phyloP scores from a whole-genome alignment of 164 flowering plant genomes.

The Liquidambar formosana region DNA sequence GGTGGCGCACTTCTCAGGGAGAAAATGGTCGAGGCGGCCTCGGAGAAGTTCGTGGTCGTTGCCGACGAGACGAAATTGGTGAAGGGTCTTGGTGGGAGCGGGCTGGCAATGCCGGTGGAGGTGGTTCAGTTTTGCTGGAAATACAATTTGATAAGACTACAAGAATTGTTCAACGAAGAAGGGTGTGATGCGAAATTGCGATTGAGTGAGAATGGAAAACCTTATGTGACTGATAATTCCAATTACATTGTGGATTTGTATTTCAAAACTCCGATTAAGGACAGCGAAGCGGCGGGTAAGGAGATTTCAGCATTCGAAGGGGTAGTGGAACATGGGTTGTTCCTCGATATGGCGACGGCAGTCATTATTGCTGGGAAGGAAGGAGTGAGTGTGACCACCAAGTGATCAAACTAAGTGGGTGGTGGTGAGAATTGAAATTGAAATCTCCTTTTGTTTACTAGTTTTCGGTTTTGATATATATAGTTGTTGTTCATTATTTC shows the following conservation, averaged over 20 bases:
- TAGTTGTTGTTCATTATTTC: not conserved
- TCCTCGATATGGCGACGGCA: constrained; percentile 75
- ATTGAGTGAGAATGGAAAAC: constrained; percentile 53
- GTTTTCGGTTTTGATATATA: not conserved
- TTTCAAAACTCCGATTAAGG: constrained; percentile 69
- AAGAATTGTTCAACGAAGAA: constrained; percentile 58
- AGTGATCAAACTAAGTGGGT: constrained; percentile 29
- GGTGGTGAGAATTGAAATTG: constrained; percentile 11
- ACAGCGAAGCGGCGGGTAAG: constrained; percentile 60
- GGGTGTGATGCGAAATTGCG: constrained; percentile 75
- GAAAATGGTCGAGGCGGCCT: constrained; percentile 68
- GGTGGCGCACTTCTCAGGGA: constrained; percentile 63
- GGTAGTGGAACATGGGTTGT: constrained; percentile 91
- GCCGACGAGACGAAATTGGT: constrained; percentile 58
- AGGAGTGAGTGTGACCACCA: constrained; percentile 48
- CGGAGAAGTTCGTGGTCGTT: constrained; percentile 51
- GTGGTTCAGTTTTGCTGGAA: constrained; percentile 66
- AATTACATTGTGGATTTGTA: constrained; percentile 87
- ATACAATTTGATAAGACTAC: constrained; percentile 54
- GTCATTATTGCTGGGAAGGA: constrained; percentile 72
- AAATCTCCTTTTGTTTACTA: not conserved
- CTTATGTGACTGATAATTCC: constrained; percentile 80
- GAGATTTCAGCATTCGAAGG: constrained; percentile 73
- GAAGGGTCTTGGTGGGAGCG: constrained; percentile 50
- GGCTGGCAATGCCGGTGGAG: constrained; percentile 59